phyloP scores from a whole-genome alignment of 176 grass and related monocot species.

The Paspalum vaginatum region DNA sequence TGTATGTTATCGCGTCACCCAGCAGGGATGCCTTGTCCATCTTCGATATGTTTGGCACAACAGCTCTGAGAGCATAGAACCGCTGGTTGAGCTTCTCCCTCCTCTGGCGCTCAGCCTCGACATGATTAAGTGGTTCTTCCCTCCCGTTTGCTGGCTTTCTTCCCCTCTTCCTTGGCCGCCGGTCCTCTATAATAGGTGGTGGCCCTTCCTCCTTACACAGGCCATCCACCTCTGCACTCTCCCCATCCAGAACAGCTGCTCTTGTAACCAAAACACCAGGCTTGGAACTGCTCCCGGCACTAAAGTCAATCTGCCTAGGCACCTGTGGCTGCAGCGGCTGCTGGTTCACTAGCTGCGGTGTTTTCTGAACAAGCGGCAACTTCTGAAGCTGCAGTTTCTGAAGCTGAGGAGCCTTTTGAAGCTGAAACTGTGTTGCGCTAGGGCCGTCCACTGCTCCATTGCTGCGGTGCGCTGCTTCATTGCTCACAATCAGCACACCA shows the following conservation, averaged over 20 bases:
- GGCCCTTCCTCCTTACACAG: slow-evolving; percentile 64
- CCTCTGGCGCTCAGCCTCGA: slow-evolving; percentile 94
- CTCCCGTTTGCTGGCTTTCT: slow-evolving; percentile 98
- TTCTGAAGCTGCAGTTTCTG: slow-evolving; percentile 55
- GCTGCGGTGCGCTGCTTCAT: slow-evolving; percentile 45
- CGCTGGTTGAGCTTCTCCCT: slow-evolving; percentile 97
- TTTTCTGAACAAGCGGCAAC: slow-evolving; percentile 49
- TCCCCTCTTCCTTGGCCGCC: slow-evolving; percentile 86
- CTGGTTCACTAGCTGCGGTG: slow-evolving; percentile 43
- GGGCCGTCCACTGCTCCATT: slow-evolving; percentile 45
- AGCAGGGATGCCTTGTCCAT: slow-evolving; percentile 98
- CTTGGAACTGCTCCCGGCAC: slow-evolving; percentile 61
- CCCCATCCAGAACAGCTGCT: slow-evolving; percentile 60
- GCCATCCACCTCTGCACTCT: slow-evolving; percentile 57
- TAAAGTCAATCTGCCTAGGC: slow-evolving; percentile 83
- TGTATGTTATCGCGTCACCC: slow-evolving; percentile 83
- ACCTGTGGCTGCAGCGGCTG: slow-evolving; percentile 63
- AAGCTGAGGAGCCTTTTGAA: slow-evolving; percentile 54
- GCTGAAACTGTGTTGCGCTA: slow-evolving; percentile 49
- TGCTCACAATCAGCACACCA: slow-evolving; percentile 63
- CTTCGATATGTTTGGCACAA: slow-evolving; percentile 97
- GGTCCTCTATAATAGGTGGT: slow-evolving; percentile 47
- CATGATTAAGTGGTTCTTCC: slow-evolving; percentile 93
- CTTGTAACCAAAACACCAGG: slow-evolving; percentile 54
- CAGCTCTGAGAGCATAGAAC: slow-evolving; percentile 85